Percentiles rank a stretch among this genome's conserved stretches.
Conservation (phyloP, 768 basidiomycete genomes). For the Suillus sp. region DNA sequence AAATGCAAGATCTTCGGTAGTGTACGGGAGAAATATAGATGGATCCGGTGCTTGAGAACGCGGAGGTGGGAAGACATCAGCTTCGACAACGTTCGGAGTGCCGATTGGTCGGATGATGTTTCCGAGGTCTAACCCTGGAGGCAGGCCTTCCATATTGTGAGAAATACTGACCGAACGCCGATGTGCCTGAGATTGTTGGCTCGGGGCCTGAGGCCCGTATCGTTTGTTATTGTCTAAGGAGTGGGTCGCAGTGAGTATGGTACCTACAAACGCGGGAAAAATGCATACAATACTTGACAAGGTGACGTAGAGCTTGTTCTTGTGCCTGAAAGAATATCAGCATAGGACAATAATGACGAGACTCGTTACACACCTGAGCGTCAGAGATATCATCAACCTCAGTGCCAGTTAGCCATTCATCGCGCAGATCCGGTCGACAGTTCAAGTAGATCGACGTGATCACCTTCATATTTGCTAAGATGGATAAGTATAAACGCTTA, state of each 20-base stretch:
- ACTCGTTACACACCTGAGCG: conserved; percentile 63
- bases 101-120: conserved; percentile 74
- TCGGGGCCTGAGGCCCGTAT: conserved; percentile 65
- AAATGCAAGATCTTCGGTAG: conserved; percentile 91
- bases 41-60: conserved; percentile 85
- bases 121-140: conserved; percentile 72
- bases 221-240: conserved; percentile 83
- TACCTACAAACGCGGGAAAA: conserved; percentile 7
- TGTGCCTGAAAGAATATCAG: conserved; percentile 62
- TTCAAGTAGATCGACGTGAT: conserved; percentile 98
- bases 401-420: conserved; percentile 95
- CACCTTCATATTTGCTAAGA: conserved; percentile 96
- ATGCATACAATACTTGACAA: conserved; percentile 92
- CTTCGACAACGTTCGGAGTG: conserved; percentile 76
- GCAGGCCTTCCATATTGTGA: conserved; percentile 75
- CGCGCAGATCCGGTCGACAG: conserved; percentile 93
- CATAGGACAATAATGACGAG: conserved; percentile 9
- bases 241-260: conserved; percentile 16
- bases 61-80: conserved; percentile 93
- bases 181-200: conserved; percentile 60
- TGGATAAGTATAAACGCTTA: conserved; percentile 8
- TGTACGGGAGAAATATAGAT: conserved; percentile 85
- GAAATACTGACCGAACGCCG: conserved; percentile 84
- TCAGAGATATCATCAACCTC: conserved; percentile 93
- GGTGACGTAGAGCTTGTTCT: conserved; percentile 89